phyloP scores from a whole-genome alignment of 352 stramenopile species.

The Blastocystis sp. region DNA sequence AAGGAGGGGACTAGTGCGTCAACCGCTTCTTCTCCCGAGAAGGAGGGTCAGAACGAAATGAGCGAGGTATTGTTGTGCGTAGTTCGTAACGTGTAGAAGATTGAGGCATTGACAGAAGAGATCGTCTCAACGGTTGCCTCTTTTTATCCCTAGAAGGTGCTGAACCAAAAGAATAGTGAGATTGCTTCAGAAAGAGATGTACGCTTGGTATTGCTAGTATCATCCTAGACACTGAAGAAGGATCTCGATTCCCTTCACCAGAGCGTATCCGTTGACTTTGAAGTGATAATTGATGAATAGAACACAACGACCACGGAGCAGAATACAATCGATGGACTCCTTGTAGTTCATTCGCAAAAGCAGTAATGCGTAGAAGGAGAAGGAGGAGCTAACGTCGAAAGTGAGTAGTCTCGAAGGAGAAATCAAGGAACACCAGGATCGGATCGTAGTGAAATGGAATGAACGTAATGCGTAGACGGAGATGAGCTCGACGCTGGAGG shows the following conservation, averaged over 20 bases:
- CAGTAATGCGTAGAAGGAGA: neutral
- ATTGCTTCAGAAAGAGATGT: neutral
- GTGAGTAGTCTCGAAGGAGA: neutral
- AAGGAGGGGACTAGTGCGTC: neutral
- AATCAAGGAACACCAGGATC: neutral
- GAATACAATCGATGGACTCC: neutral
- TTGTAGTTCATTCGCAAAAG: neutral
- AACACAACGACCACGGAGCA: neutral
- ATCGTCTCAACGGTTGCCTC: neutral
- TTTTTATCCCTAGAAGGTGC: constrained; percentile 6
- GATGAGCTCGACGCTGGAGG: neutral
- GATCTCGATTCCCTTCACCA: neutral
- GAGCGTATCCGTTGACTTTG: neutral
- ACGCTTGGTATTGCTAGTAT: neutral
- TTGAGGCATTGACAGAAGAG: constrained; percentile 5
- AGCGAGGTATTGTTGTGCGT: neutral
- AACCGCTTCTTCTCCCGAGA: neutral
- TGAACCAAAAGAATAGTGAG: neutral
- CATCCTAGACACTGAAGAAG: neutral
- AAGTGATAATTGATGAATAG: neutral
- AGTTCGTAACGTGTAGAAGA: constrained; percentile 19
- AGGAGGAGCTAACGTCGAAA: neutral
- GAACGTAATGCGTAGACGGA: neutral
- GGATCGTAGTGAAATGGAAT: neutral
- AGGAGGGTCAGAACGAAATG: neutral